phyloP scores from a whole-genome alignment of 2,329 filamentous ascomycete species.

The Tolypocladium tropicale region DNA sequence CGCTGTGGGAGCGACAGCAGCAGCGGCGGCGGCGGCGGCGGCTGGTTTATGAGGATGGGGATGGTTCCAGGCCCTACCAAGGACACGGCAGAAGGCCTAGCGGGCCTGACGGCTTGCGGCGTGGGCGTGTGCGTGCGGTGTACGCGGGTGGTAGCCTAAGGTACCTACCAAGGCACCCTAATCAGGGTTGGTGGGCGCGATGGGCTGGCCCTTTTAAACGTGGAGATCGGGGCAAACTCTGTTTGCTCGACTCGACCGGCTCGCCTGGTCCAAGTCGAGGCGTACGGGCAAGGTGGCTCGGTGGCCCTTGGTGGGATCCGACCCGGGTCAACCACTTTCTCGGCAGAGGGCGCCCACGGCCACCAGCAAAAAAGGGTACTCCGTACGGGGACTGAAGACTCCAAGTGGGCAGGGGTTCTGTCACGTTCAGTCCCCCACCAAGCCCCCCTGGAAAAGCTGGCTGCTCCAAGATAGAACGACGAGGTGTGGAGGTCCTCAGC shows the following conservation, averaged over 20 bases:
- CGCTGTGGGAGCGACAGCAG: neutral
- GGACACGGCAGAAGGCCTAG: neutral
- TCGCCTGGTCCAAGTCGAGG: neutral
- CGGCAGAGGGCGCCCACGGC: neutral
- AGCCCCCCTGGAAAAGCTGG: neutral
- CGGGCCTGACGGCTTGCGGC: neutral
- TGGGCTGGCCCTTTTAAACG: constrained; percentile 4
- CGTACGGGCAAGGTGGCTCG: neutral
- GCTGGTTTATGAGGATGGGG: neutral
- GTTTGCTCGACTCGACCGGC: constrained; percentile 4
- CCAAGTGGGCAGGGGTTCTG: neutral
- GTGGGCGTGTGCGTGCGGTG: neutral
- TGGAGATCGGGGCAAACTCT: constrained; percentile 8
- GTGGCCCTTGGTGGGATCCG: neutral
- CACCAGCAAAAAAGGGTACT: neutral
- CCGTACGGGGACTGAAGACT: neutral
- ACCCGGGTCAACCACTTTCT: neutral
- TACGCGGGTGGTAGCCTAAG: neutral
- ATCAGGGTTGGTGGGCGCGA: neutral
- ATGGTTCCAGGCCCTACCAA: neutral
- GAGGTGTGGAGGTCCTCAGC: neutral
- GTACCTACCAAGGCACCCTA: neutral
- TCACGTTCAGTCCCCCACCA: neutral
- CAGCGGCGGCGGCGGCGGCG: neutral
- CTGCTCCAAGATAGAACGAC: neutral